phyloP scores from a whole-genome alignment of 352 stramenopile genomes.

The Phytophthora nicotianae region DNA sequence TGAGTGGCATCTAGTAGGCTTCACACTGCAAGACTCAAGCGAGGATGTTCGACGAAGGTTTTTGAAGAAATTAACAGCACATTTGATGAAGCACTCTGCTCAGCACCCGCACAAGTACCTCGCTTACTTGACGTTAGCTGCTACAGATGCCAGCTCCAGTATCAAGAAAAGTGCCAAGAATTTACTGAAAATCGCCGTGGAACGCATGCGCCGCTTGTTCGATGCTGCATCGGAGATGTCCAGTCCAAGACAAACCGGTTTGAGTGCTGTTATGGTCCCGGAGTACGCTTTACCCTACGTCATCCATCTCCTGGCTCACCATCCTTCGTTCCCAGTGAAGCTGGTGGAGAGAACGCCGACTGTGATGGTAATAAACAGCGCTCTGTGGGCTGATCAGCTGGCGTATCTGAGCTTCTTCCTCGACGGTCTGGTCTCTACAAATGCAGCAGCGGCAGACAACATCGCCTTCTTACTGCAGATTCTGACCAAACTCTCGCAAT shows the following conservation, averaged over 20 bases:
- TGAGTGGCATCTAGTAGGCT: constrained; percentile 83
- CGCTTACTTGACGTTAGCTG: constrained; percentile 73
- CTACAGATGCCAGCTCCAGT: constrained; percentile 47
- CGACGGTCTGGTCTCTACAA: constrained; percentile 66
- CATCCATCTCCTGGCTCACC: constrained; percentile 83
- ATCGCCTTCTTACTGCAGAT: constrained; percentile 89
- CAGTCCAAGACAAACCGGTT: background rate
- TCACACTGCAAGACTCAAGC: constrained; percentile 74
- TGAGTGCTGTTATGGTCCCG: constrained; percentile 72
- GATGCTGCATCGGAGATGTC: constrained; percentile 45
- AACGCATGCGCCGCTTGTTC: constrained; percentile 82
- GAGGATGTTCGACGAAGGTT: constrained; percentile 76
- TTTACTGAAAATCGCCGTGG: constrained; percentile 58
- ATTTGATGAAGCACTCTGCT: constrained; percentile 67
- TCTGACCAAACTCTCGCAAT: constrained; percentile 73
- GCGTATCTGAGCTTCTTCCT: constrained; percentile 74
- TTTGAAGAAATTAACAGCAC: constrained; percentile 74
- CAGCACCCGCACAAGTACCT: constrained; percentile 83
- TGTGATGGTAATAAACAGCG: constrained; percentile 28
- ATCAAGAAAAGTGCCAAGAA: constrained; percentile 65
- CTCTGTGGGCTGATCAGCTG: constrained; percentile 69
- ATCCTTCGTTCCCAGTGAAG: constrained; percentile 65
- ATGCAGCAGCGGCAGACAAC: constrained; percentile 67
- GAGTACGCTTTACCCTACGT: constrained; percentile 85
- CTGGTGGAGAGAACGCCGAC: constrained; percentile 39